These are phyloP conservation scores for Gyromitra esculenta DNA, from an alignment of 2,329 filamentous ascomycete species.

Conservation along the genomic window DNA sequence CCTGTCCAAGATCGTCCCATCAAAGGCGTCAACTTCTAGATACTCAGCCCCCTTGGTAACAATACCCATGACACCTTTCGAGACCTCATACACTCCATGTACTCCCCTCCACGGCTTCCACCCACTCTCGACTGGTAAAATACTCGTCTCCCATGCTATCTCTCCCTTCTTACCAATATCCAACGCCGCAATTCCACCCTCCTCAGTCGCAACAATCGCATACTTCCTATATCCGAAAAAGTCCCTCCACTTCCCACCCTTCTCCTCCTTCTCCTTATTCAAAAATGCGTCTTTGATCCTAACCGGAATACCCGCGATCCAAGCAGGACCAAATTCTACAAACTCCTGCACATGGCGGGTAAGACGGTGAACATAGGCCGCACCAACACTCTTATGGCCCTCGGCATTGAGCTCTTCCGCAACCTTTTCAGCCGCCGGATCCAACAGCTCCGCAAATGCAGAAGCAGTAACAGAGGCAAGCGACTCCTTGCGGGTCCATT, in stretches of 20 bases:
- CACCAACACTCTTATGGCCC: slow-evolving; percentile 79
- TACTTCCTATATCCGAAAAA: slow-evolving; percentile 90
- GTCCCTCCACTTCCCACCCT: slow-evolving; percentile 69
- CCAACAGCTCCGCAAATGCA: slow-evolving; percentile 75
- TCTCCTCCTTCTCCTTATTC: slow-evolving; percentile 64
- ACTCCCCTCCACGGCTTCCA: slow-evolving; percentile 70
- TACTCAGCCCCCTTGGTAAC: slow-evolving; percentile 71
- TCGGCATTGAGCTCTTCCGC: slow-evolving; percentile 85
- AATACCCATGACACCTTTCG: slow-evolving; percentile 70
- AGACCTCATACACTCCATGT: slow-evolving; percentile 70
- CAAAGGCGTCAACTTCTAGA: slow-evolving; percentile 64
- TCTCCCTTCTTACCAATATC: slow-evolving; percentile 78
- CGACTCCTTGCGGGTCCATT: slow-evolving; percentile 84
- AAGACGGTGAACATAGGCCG: slow-evolving; percentile 88
- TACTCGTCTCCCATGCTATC: slow-evolving; percentile 75
- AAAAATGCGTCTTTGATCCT: slow-evolving; percentile 74
- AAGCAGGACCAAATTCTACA: slow-evolving; percentile 77
- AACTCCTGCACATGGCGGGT: slow-evolving; percentile 80
- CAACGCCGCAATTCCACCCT: slow-evolving; percentile 81
- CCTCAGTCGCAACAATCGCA: slow-evolving; percentile 79
- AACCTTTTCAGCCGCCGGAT: slow-evolving; percentile 74
- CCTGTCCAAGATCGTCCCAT: slow-evolving; percentile 61
- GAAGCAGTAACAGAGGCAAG: slow-evolving; percentile 82
- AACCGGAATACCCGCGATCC: slow-evolving; percentile 74
- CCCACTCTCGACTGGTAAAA: slow-evolving; percentile 67